These are phyloP conservation scores for Glebionis coronaria DNA, from an alignment of 129 eudicot genomes.

Conservation along the genomic window DNA sequence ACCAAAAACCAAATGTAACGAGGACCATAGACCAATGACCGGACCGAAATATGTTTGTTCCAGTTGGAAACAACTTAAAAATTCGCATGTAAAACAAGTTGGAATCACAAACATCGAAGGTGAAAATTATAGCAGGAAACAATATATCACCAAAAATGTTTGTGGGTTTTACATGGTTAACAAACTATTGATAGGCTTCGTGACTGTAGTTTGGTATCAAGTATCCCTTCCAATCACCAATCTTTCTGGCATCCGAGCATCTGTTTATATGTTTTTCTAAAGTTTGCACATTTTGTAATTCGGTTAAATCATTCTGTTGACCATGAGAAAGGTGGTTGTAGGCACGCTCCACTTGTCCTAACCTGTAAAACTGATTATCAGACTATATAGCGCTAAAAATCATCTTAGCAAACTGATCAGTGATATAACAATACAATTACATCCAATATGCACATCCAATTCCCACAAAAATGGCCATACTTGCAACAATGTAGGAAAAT, in stretches of 20 bases:
- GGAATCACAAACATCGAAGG: too few relatives aligned
- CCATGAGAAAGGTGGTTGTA: conserved; percentile 40
- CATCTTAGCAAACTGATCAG: neutral
- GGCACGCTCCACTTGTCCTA: conserved; percentile 47
- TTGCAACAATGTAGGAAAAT: conserved; percentile 4
- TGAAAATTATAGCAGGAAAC: too few relatives aligned
- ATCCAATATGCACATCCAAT: neutral
- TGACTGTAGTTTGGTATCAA: too few relatives aligned
- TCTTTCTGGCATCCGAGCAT: conserved; percentile 56
- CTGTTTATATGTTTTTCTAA: conserved; percentile 47
- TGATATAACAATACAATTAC: neutral
- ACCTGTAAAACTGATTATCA: conserved; percentile 30
- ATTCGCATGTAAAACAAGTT: too few relatives aligned
- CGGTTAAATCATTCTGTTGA: conserved; percentile 37
- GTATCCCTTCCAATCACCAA: conserved; percentile 53
- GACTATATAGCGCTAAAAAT: neutral
- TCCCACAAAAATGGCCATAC: conserved; percentile 1
- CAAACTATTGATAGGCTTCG: too few relatives aligned
- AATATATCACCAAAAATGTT: too few relatives aligned
- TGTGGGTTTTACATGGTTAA: too few relatives aligned
- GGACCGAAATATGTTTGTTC: too few relatives aligned
- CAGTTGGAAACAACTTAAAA: too few relatives aligned
- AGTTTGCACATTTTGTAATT: conserved; percentile 39
- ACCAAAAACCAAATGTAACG: too few relatives aligned
- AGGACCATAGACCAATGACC: too few relatives aligned